These are phyloP conservation scores for Lignosus rhinocerotis DNA, from an alignment of 1,284 basidiomycete genomes.

Conservation along the genomic window DNA sequence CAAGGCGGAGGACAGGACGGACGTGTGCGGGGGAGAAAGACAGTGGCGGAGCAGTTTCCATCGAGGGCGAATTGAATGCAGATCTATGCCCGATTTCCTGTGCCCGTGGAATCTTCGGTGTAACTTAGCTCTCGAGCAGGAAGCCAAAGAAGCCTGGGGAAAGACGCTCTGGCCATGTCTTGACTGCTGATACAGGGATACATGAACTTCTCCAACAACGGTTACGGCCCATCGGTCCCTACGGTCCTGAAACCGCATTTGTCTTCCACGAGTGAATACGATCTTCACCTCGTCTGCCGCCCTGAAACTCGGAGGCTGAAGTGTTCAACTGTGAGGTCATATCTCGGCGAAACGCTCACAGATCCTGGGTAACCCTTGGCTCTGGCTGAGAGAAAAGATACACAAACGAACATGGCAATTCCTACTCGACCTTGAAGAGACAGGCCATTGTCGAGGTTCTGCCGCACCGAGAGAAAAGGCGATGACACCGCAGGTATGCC, in stretches of 20 bases:
- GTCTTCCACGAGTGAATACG: conserved; percentile 12
- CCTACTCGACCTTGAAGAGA: not conserved
- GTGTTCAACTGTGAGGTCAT: conserved; percentile 3
- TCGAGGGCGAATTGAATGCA: conserved; percentile 9
- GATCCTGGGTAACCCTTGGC: not conserved
- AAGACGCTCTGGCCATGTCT: not conserved
- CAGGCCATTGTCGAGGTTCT: conserved; percentile 14
- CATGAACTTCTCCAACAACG: not conserved
- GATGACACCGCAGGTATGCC: not conserved
- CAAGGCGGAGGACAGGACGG: not conserved
- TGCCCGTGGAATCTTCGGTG: conserved; percentile 21
- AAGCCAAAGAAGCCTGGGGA: conserved; percentile 10
- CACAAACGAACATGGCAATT: not conserved
- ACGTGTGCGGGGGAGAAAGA: not conserved
- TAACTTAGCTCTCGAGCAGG: conserved; percentile 18
- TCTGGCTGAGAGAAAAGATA: conserved; percentile 5
- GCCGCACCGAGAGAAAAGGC: conserved; percentile 17
- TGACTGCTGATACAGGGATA: not conserved
- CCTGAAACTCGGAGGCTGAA: not conserved
- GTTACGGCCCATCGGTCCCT: conserved; percentile 14
- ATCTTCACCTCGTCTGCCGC: not conserved
- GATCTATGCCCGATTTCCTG: conserved; percentile 7
- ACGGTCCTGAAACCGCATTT: conserved; percentile 3
- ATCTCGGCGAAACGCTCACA: conserved; percentile 13
- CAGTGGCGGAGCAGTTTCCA: not conserved